Conservation (phyloP, 495 filamentous ascomycete genomes). For the Filosporella fistucella region DNA sequence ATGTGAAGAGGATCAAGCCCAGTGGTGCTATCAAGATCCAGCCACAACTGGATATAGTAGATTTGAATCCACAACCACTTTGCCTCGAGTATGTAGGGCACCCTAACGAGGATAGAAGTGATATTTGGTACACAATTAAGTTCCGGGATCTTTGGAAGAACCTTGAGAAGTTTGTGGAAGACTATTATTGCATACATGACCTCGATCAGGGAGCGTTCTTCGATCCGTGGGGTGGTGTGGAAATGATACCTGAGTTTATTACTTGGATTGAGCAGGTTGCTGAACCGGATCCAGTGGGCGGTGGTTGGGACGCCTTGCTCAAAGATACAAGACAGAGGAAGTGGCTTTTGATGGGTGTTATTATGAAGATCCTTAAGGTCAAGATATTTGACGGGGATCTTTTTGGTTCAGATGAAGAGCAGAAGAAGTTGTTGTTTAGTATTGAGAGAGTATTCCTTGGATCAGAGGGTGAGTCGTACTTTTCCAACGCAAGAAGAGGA, state of each 20-base stretch:
- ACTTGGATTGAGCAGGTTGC: constrained; percentile 15
- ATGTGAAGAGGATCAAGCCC: constrained; percentile 3
- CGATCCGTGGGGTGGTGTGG: constrained; percentile 11
- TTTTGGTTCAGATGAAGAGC: constrained; percentile 32
- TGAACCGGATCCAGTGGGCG: constrained; percentile 16
- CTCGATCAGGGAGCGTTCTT: constrained; percentile 11
- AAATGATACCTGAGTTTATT: constrained; percentile 14
- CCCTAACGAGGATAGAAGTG: constrained; percentile 7
- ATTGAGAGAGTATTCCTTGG: constrained; percentile 28
- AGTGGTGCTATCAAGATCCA: not conserved
- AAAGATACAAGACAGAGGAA: constrained; percentile 27
- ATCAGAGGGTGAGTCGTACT: constrained; percentile 33
- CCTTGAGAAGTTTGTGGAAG: not conserved
- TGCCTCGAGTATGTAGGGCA: constrained; percentile 10
- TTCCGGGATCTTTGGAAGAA: constrained; percentile 11
- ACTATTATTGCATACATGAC: constrained; percentile 14
- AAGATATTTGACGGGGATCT: constrained; percentile 38
- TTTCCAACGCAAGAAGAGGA: not conserved
- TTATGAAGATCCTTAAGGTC: constrained; percentile 36
- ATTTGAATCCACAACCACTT: constrained; percentile 13
- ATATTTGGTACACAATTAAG: constrained; percentile 12
- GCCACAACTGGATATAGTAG: constrained; percentile 2
- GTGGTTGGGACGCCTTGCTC: constrained; percentile 38
- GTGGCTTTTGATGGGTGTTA: constrained; percentile 36
- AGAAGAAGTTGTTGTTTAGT: constrained; percentile 28